phyloP scores from a whole-genome alignment of 495 filamentous ascomycete genomes.

The Talaromyces thailandensis region DNA sequence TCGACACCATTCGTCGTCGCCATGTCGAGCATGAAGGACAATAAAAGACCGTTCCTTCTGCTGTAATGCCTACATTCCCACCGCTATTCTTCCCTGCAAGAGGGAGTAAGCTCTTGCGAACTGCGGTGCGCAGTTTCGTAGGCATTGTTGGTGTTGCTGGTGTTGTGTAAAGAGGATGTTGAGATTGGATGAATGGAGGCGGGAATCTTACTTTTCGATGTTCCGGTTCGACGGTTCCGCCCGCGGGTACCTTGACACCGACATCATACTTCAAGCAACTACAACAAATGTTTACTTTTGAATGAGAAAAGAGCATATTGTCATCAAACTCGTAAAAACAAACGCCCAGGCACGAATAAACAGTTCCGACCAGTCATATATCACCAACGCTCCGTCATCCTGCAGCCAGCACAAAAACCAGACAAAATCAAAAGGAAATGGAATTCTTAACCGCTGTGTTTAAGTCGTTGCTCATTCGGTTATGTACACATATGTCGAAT shows the following conservation, averaged over 20 bases:
- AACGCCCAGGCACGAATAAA: neutral
- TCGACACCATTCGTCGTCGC: slow-evolving; percentile 20
- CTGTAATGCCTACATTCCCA: neutral
- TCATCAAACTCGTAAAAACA: neutral
- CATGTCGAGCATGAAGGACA: slow-evolving; percentile 33
- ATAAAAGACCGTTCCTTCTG: slow-evolving; percentile 17
- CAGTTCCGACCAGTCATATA: neutral
- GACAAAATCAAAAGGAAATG: neutral
- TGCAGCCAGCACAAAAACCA: neutral
- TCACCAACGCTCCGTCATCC: neutral
- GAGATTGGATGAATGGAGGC: neutral
- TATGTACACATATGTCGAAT: slow-evolving; percentile 3
- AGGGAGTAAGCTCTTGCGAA: neutral
- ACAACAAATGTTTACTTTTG: neutral
- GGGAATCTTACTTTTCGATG: neutral
- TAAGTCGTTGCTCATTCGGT: slow-evolving; percentile 7
- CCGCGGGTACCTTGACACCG: neutral
- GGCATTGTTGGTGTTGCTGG: neutral
- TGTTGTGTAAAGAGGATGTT: neutral
- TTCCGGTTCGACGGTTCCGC: neutral
- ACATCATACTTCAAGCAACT: neutral
- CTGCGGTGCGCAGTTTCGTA: slow-evolving; percentile 1
- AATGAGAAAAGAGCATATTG: neutral
- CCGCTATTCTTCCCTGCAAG: neutral
- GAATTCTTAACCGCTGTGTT: slow-evolving; percentile 7